Base-by-base conservation (phyloP, 2,329 filamentous ascomycete genomes). In the Aspergillus puulaauensis region DNA sequence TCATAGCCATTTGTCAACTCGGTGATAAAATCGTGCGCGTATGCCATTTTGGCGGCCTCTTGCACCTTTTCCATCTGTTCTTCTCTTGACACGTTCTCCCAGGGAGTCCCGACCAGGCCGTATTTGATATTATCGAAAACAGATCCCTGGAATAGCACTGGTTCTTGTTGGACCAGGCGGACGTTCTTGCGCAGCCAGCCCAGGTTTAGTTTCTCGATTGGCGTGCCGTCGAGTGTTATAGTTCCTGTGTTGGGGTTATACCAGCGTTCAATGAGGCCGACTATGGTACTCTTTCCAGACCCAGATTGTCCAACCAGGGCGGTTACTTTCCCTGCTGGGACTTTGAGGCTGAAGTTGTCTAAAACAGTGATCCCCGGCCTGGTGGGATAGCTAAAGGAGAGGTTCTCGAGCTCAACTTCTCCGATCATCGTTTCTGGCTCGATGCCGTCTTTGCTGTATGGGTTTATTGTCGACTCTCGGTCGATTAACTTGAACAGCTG, bases 401-500 rank as follows among this genome's bases (percentile, higher is more conserved):
- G 82, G 65, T 91, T 83, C 64, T 87, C 85, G 43, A 99, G 83
- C 64, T 93, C 89, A 56, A 99, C 88, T 14, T 85, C 86, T 27
- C 95, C 95, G 57, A 88, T 80, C 2, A 96, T 81, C 17, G 84
- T 74, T 1, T 91, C 86, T 1, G 95, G 82, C 64, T 82, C 92
- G 58, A 85, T 79, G 15, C 93, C 95, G 6, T 82, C 79, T 1
- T 88, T 83, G 3, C 83, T 84, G 6, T 85, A 85, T 0, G 93
- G 87, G 68, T 99, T 90, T 47, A 98, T 80, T 0, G 93, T 92
- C 0, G 95, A 97, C 2, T 79, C 68, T 51, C 95, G 88, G 73
- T 98, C 93, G 64, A 98, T 98, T 1, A 93, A 96, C 70, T 87
- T 90, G 79, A 89, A 97, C 61, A 99, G 96, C 79, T 98, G 97